phyloP scores from a whole-genome alignment of 2,329 filamentous ascomycete species.

The Shiraia sp. region DNA sequence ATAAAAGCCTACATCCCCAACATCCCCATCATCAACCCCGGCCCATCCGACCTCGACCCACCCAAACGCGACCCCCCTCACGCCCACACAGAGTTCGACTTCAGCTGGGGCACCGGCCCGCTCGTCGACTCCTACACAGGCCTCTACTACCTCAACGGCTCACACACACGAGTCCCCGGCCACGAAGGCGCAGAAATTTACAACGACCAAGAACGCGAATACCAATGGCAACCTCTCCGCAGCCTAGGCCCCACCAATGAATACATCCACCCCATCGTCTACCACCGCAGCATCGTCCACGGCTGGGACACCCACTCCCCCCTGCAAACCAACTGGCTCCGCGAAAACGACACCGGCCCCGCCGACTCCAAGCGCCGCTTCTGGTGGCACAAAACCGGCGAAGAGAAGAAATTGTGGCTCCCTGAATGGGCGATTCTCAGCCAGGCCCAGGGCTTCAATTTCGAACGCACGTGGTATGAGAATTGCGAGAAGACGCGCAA shows the following conservation, averaged over 20 bases:
- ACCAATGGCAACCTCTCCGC: slow-evolving; percentile 42
- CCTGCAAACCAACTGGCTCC: slow-evolving; percentile 23
- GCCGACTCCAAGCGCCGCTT: slow-evolving; percentile 22
- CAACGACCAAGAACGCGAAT: slow-evolving; percentile 35
- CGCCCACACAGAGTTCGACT: slow-evolving; percentile 41
- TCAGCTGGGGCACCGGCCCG: slow-evolving; percentile 54
- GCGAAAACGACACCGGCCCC: slow-evolving; percentile 15
- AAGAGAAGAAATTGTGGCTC: slow-evolving; percentile 16
- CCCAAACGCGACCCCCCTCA: slow-evolving; percentile 34
- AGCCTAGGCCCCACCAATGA: slow-evolving; percentile 52
- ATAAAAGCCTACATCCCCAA: slow-evolving; percentile 16
- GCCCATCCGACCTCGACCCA: slow-evolving; percentile 18
- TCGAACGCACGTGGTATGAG: slow-evolving; percentile 35
- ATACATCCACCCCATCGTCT: slow-evolving; percentile 53
- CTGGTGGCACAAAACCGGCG: slow-evolving; percentile 32
- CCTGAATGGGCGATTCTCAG: slow-evolving; percentile 38
- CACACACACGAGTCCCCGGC: slow-evolving; percentile 49
- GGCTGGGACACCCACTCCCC: slow-evolving; percentile 29
- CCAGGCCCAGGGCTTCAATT: slow-evolving; percentile 23
- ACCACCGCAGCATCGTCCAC: slow-evolving; percentile 30
- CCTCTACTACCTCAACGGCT: slow-evolving; percentile 49
- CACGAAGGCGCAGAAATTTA: slow-evolving; percentile 45
- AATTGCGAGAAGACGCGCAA: slow-evolving; percentile 27
- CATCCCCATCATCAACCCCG: slow-evolving; percentile 27
- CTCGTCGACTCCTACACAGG: slow-evolving; percentile 47